Percentiles rank a stretch among this genome's conserved stretches.
These are phyloP conservation scores for Aspergillus pseudotamarii DNA, from an alignment of 2,329 filamentous ascomycete genomes.

Conservation along the genomic window DNA sequence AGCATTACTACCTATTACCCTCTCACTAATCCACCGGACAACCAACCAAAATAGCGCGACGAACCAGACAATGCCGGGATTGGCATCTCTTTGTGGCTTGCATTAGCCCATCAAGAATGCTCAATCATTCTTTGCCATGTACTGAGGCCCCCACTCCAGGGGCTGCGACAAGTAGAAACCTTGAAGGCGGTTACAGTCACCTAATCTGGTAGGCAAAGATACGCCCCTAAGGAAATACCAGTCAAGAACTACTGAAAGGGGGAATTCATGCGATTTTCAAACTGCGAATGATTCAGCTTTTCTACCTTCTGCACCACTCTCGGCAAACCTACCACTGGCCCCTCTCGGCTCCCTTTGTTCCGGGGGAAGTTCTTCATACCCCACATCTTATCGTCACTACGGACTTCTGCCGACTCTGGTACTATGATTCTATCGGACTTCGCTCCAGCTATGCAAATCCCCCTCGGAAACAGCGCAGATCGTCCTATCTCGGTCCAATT, in stretches of 20 bases:
- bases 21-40: background rate
- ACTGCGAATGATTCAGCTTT: background rate
- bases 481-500: background rate
- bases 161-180: background rate
- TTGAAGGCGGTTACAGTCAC: background rate
- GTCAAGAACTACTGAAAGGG: background rate
- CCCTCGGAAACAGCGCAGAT: background rate
- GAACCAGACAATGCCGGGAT: background rate
- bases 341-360: background rate
- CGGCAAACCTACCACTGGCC: background rate
- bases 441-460: background rate
- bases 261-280: conserved; percentile 2
- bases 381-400: background rate
- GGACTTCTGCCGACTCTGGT: background rate
- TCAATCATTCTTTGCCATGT: conserved; percentile 2
- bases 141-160: background rate
- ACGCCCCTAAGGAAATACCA: background rate
- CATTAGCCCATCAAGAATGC: background rate
- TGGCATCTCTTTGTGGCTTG: background rate
- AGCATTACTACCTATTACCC: background rate
- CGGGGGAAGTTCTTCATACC: background rate
- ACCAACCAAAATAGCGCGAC: background rate
- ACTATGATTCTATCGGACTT: background rate
- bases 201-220: background rate
- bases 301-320: background rate